Conservation (phyloP, 139 green algal species). For the Volvox reticuliferus region DNA sequence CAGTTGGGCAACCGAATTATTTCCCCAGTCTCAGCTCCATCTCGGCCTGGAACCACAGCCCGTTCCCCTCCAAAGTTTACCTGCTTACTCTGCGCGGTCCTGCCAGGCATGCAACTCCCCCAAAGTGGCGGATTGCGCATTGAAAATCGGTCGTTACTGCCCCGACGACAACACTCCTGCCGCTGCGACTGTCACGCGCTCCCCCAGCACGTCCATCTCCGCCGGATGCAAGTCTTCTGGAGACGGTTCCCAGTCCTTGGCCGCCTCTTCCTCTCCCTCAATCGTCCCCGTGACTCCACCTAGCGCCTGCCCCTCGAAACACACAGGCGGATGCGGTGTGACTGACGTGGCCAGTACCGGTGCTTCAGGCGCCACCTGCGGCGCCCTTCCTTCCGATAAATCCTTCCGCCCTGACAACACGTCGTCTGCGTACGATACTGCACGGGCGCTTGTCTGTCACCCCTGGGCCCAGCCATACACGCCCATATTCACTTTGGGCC, state of each 20-base stretch:
- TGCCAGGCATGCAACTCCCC: not conserved
- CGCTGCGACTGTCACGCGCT: not conserved
- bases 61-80: not conserved
- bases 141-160: not conserved
- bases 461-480: not conserved
- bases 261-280: not conserved
- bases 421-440: not conserved
- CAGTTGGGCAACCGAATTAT: not conserved
- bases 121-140: not conserved
- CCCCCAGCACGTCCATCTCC: not conserved
- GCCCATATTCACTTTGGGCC: constrained; percentile 3
- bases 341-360: not conserved
- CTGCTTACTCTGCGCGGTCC: not conserved
- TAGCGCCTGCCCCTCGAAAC: not conserved
- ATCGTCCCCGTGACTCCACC: not conserved
- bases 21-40: not conserved
- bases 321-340: not conserved
- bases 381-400: not conserved
- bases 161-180: not conserved
- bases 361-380: not conserved
- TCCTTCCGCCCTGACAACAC: not conserved
- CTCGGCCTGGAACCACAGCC: not conserved
- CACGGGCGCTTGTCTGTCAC: not conserved
- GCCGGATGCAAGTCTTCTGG: not conserved
- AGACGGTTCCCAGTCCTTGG: not conserved